Percentiles rank a stretch among this genome's conserved stretches.
Conservation (phyloP, 768 basidiomycete genomes). For the Suillus paluster region DNA sequence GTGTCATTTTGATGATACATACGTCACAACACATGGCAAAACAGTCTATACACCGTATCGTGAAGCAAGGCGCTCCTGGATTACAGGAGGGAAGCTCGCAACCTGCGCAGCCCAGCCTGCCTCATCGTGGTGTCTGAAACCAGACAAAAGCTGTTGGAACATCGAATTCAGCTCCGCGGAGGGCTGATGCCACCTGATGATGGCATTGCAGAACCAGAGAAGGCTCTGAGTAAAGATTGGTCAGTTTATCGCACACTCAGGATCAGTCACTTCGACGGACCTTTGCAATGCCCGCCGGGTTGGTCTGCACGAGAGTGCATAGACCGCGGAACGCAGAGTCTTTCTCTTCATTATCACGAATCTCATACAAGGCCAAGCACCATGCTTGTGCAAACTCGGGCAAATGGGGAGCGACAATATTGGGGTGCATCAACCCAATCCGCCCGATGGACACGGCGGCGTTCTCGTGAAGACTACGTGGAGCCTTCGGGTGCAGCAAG, state of each 20-base stretch:
- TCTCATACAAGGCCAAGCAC: constrained; percentile 97
- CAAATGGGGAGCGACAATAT: constrained; percentile 85
- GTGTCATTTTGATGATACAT: constrained; percentile 17
- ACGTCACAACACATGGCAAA: constrained; percentile 1
- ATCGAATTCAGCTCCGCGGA: constrained; percentile 90
- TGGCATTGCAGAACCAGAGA: constrained; percentile 97
- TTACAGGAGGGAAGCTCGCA: constrained; percentile 81
- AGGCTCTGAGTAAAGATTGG: constrained; percentile 62
- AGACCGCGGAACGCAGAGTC: constrained; percentile 98
- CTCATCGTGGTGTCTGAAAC: constrained; percentile 89
- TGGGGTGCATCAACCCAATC: constrained; percentile 91
- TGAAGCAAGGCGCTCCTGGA: constrained; percentile 83
- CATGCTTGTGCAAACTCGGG: constrained; percentile 92
- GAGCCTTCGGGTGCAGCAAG: constrained; percentile 89
- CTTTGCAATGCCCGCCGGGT: constrained; percentile 93
- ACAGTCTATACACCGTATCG: constrained; percentile 80
- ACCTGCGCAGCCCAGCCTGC: constrained; percentile 87
- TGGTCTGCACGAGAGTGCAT: constrained; percentile 93
- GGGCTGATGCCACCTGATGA: constrained; percentile 93
- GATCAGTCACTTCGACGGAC: constrained; percentile 46
- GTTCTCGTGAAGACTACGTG: constrained; percentile 94
- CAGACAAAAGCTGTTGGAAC: constrained; percentile 89
- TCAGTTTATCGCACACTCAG: constrained; percentile 10
- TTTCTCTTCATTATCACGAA: constrained; percentile 99
- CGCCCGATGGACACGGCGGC: constrained; percentile 98